Percentiles rank a stretch among this genome's conserved stretches.
Conservation (phyloP, 306 rosid genomes). For the Quercus alba region DNA sequence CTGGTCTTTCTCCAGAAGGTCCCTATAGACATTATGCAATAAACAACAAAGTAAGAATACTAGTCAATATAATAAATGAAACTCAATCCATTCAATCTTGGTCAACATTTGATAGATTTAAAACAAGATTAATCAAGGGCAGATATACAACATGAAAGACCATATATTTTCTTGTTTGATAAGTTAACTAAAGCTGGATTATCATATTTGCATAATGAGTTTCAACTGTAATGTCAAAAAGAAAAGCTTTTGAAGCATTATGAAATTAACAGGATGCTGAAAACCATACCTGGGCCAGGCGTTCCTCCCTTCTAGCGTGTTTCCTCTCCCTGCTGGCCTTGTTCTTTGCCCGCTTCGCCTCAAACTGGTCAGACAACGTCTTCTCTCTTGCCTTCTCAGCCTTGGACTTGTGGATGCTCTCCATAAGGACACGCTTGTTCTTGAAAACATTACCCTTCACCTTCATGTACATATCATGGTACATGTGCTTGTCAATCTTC, state of each 20-base stretch:
- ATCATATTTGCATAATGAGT: not conserved
- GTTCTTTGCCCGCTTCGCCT: constrained; percentile 94
- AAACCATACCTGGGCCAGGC: constrained; percentile 67
- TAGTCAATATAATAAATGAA: not conserved
- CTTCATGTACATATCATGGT: constrained; percentile 98
- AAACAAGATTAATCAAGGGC: not conserved
- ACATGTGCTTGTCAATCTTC: constrained; percentile 97
- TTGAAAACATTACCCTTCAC: constrained; percentile 97
- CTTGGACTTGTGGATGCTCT: constrained; percentile 93
- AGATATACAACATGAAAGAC: not conserved
- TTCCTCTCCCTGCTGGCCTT: constrained; percentile 96
- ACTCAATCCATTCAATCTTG: not conserved
- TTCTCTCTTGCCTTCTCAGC: constrained; percentile 98
- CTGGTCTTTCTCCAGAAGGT: constrained; percentile 55
- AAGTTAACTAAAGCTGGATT: not conserved
- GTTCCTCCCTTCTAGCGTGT: constrained; percentile 85
- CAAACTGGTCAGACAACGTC: constrained; percentile 90
- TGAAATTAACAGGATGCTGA: not conserved
- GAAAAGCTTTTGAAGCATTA: not conserved
- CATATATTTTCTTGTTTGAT: not conserved
- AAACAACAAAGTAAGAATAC: not conserved
- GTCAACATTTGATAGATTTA: not conserved
- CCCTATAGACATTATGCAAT: constrained; percentile 44
- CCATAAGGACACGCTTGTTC: constrained; percentile 95
- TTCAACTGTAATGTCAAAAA: not conserved